These are phyloP conservation scores for Pterothamnion heteromorphum DNA, from an alignment of 31 red algal genomes.

Conservation along the genomic window DNA sequence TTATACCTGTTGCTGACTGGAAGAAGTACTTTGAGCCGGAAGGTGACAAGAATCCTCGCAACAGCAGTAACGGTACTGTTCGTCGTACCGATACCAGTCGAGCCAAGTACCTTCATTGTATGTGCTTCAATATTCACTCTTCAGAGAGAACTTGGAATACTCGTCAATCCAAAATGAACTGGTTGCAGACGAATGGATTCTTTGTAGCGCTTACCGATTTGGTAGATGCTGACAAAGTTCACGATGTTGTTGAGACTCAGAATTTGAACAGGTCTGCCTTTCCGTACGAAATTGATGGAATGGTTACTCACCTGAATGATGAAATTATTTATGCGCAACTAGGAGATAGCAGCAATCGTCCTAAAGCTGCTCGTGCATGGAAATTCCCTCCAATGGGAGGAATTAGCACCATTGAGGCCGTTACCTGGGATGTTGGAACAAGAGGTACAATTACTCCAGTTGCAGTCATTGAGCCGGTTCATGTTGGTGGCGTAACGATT, in stretches of 20 bases:
- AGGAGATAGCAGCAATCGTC: conserved; percentile 57
- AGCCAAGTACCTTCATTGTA: no score
- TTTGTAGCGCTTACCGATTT: neutral
- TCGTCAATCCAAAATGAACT: neutral
- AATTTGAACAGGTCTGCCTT: conserved; percentile 45
- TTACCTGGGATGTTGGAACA: conserved; percentile 65
- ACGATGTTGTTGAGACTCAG: neutral
- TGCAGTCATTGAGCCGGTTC: conserved; percentile 62
- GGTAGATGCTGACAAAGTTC: neutral
- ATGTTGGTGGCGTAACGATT: conserved; percentile 58
- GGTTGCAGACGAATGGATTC: neutral
- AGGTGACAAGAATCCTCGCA: conserved; percentile 38
- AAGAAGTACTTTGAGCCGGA: neutral
- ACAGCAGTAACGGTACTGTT: conserved; percentile 71
- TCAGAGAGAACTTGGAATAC: neutral
- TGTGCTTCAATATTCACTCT: neutral
- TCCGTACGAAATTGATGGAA: conserved; percentile 66
- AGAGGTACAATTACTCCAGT: conserved; percentile 80
- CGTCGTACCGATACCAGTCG: no score
- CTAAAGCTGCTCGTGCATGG: conserved; percentile 61
- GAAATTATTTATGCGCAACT: conserved; percentile 27
- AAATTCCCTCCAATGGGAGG: conserved; percentile 60
- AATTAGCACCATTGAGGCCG: conserved; percentile 54
- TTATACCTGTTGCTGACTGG: conserved; percentile 55
- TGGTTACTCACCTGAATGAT: conserved; percentile 64